Base-by-base conservation (phyloP, 1,139 yeast species). In the Pneumocystis wakefieldiae region DNA sequence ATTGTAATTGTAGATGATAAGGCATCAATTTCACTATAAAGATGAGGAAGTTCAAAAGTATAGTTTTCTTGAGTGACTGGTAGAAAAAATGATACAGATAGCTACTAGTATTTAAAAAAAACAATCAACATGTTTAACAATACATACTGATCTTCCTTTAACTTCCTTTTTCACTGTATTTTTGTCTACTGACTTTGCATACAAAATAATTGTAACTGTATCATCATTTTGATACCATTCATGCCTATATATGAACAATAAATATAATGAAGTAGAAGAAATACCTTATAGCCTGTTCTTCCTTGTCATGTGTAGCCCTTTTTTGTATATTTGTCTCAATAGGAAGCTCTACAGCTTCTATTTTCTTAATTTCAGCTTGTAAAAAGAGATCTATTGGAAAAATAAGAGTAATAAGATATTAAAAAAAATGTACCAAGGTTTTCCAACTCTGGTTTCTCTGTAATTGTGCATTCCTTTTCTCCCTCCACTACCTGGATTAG, bases 151-250 rank as follows among this genome's bases (percentile, higher is more conserved):
- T 15, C 63, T 67, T 35, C 37, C 39, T n/a, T 29, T 28, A 17
- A 66, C n/a, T 63, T 65, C 57, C 65, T 67, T 10, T 10, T 32
- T 28, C 57, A 60, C 58, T 4, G 60, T 69, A 2, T 77, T 79
- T 61, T 76, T 74, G 24, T 86, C 83, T 38, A 85, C 78, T 58
- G 81, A 81, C 67, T 86, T 85, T 64, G 89, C 83, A 69, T 86
- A 92, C 7, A 92, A 76, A 1, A 95, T 83, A 41, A 91, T 77
- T 6, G 85, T 83, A 17, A 90, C 81, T 2, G 75, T 72, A 0
- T 76, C 77, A 17, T 76, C 72, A 28, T 83, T 78, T 72, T 90
- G 96, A 73, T 85, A 89, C 90, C 94, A 90, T 70, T 90, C 96
- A 58, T 80, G 82, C 71, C 85, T 66, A 84, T 78, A 65, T 24